These are phyloP conservation scores for Leishmania braziliensis DNA, from an alignment of 208 protist genomes.

Conservation along the genomic window DNA sequence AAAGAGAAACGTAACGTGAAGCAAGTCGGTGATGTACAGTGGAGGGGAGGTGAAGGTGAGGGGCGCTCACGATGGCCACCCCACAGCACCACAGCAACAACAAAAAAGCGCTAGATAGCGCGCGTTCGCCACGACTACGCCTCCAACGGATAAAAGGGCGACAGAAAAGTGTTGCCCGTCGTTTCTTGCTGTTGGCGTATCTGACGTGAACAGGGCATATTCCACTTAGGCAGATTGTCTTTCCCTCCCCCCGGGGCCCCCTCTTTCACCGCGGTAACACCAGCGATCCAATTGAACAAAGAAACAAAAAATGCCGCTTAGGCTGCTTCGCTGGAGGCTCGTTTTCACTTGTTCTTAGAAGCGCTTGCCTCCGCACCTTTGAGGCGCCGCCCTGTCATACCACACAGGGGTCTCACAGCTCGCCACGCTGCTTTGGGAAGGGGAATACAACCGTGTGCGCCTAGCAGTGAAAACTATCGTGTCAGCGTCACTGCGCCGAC, in stretches of 20 bases:
- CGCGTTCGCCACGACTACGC: not conserved
- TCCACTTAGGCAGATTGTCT: not conserved
- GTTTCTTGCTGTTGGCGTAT: not conserved
- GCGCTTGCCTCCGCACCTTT: not conserved
- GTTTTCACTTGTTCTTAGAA: not conserved
- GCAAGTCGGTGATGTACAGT: not conserved
- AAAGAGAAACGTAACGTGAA: conserved; percentile 16
- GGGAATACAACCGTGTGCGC: not conserved
- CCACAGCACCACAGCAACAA: not conserved
- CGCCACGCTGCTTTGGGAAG: not conserved
- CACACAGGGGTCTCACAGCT: not conserved
- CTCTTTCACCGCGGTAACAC: not conserved
- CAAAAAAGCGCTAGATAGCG: not conserved
- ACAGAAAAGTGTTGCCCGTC: not conserved
- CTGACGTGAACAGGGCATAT: not conserved
- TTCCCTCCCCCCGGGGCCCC: not conserved
- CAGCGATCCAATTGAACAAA: not conserved
- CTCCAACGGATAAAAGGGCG: not conserved
- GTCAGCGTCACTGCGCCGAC: not conserved
- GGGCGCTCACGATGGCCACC: not conserved
- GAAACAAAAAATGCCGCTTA: not conserved
- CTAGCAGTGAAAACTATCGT: not conserved
- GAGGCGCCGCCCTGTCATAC: not conserved
- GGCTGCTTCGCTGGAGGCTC: not conserved
- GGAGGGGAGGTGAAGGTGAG: not conserved